Percentiles rank a stretch among this genome's conserved stretches.
These are phyloP conservation scores for Blastocystis sp. DNA, from an alignment of 352 stramenopile genomes.

Conservation along the genomic window DNA sequence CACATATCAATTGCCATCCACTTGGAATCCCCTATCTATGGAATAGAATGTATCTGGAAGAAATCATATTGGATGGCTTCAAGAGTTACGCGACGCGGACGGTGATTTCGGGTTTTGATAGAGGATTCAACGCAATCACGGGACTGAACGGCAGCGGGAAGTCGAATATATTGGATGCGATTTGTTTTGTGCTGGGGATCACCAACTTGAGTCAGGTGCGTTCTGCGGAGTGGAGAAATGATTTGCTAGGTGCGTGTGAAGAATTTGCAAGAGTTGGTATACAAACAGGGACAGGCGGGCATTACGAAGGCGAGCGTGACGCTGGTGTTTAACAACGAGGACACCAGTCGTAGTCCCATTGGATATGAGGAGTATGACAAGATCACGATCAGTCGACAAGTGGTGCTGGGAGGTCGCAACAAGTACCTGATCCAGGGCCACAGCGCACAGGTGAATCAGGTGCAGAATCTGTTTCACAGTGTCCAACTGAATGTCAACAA, in stretches of 20 bases:
- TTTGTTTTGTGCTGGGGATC: conserved; percentile 99
- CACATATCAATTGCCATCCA: not conserved
- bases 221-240: not conserved
- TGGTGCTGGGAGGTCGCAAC: conserved; percentile 90
- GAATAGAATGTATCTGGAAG: conserved; percentile 86
- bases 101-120: conserved; percentile 93
- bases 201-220: conserved; percentile 84
- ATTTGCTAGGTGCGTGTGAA: conserved; percentile 76
- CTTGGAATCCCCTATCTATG: not conserved
- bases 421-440: conserved; percentile 99
- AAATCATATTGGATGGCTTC: conserved; percentile 99
- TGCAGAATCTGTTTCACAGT: conserved; percentile 98
- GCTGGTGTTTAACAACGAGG: conserved; percentile 96
- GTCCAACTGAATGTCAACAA: conserved; percentile 99
- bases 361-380: conserved; percentile 93
- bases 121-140: conserved; percentile 98
- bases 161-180: conserved; percentile 96
- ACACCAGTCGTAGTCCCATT: conserved; percentile 77
- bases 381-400: conserved; percentile 87
- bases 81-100: conserved; percentile 98
- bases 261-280: conserved; percentile 97
- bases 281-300: conserved; percentile 97
- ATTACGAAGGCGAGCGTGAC: conserved; percentile 96
- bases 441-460: conserved; percentile 85
- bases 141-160: conserved; percentile 97